Conservation (phyloP, 768 basidiomycete species). For the Mycena leptocephala region DNA sequence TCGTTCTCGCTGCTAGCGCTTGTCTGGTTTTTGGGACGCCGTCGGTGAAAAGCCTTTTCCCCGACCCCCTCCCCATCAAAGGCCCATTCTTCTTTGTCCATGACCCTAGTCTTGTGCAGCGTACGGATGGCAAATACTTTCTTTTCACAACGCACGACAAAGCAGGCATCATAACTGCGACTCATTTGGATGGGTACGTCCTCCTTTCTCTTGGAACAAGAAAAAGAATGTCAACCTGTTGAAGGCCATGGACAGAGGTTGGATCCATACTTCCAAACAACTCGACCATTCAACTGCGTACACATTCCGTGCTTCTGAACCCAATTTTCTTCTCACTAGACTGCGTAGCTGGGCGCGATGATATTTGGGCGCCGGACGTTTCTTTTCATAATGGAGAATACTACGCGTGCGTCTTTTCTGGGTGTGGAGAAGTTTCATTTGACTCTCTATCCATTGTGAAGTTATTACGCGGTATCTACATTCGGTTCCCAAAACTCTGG, state of each 20-base stretch:
- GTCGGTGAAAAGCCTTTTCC: neutral
- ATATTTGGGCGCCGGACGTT: conserved; percentile 33
- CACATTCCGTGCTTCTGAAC: neutral
- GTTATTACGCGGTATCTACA: conserved; percentile 30
- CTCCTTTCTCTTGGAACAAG: neutral
- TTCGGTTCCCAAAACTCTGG: conserved; percentile 32
- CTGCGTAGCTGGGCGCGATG: conserved; percentile 20
- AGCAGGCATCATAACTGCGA: conserved; percentile 32
- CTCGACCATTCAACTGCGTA: conserved; percentile 31
- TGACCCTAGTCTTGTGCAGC: conserved; percentile 31
- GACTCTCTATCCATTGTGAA: neutral
- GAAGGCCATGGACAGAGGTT: conserved; percentile 26
- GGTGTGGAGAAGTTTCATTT: too few species aligned
- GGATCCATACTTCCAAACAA: conserved; percentile 26
- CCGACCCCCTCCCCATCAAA: conserved; percentile 21
- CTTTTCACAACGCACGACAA: conserved; percentile 34
- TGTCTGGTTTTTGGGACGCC: neutral
- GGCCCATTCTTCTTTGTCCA: conserved; percentile 32
- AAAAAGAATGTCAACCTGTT: neutral
- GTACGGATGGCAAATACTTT: conserved; percentile 30
- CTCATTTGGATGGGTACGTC: conserved; percentile 18
- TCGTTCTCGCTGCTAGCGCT: neutral
- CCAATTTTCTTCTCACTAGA: neutral
- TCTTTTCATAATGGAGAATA: conserved; percentile 22
- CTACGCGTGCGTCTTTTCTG: conserved; percentile 12